Base-by-base conservation (phyloP, 805 yeast genomes). In the Pichia cabralensis region DNA sequence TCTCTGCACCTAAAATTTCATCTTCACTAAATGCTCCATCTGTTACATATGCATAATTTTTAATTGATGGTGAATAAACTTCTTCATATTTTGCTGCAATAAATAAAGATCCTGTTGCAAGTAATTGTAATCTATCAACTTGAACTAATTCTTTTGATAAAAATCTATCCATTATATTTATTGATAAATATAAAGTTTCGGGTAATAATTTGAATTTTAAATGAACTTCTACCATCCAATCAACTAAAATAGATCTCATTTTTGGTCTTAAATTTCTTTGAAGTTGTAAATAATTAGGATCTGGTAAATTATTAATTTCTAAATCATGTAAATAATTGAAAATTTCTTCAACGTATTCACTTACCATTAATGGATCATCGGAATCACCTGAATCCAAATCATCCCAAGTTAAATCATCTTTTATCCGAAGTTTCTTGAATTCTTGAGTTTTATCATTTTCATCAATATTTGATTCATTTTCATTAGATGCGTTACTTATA, bases 61-160 rank as follows among this genome's bases (percentile, higher is more conserved):
- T 72, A 21, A 88, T 78, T 23, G 88, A 77, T 9, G 96, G 96
- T 9, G 85, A 69, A 52, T 77, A 80, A 19, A 88, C 94, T 60
- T 88, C 96, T 61, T 88, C 96, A 55, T 81, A 83, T 58, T 86
- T 86, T 12, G 96, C 94, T 26, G 96, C 95, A 41, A 85, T 80
- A 56, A 85, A 83, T 38, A 88, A 61, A 10, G 88, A 69, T 1
- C 95, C 83, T 1, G 92, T 81, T 5, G 95, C 95, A 35, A 85
- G 65, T 41, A 86, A 67, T 62, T 88, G 96, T 32, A 88, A 59
- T 57, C 81, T 74, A 49, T 79, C 85, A 39, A 86, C 74, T 38
- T 79, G 79, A 17, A 83, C 88, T 26, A 68, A 65, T 49, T 80
- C 85, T 35, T 67, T 61, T 7, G 86, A 73, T 71, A 88, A 71